phyloP scores from a whole-genome alignment of 148 eudicot genomes.

The Fallopia convolvulus region DNA sequence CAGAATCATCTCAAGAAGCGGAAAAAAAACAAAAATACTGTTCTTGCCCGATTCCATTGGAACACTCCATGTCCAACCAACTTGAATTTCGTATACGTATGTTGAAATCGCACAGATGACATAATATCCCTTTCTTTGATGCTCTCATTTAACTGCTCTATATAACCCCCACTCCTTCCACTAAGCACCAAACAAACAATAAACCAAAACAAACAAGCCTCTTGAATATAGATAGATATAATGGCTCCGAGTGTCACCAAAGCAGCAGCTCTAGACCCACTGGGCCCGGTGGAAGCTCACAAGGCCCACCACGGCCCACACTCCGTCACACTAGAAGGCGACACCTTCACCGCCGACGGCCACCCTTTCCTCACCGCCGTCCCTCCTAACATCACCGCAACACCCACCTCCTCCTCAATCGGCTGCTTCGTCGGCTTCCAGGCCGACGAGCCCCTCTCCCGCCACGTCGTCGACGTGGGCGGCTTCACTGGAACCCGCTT shows the following conservation, averaged over 20 bases:
- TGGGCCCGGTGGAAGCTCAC: not conserved
- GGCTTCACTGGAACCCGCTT: slow-evolving; percentile 48
- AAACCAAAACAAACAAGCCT: not conserved
- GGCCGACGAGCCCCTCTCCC: slow-evolving; percentile 27
- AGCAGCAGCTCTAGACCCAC: not conserved
- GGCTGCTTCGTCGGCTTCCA: slow-evolving; percentile 69
- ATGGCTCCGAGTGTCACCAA: not conserved
- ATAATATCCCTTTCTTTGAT: too few species aligned
- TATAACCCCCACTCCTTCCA: not conserved
- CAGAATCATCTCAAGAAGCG: not conserved
- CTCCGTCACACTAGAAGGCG: not conserved
- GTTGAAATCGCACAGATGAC: too few species aligned
- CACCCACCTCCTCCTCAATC: slow-evolving; percentile 17
- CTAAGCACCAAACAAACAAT: not conserved
- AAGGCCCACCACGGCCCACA: not conserved
- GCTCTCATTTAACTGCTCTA: not conserved
- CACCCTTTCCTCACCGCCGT: slow-evolving; percentile 55
- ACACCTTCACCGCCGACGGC: slow-evolving; percentile 48
- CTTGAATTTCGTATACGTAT: too few species aligned
- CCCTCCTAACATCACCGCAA: slow-evolving; percentile 38
- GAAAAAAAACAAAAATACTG: too few species aligned
- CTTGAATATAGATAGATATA: not conserved
- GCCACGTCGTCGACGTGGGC: slow-evolving; percentile 57
- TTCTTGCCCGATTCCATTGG: too few species aligned
- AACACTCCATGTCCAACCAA: too few species aligned